Base-by-base conservation (phyloP, 352 stramenopile species). In the Blastocystis hominis region DNA sequence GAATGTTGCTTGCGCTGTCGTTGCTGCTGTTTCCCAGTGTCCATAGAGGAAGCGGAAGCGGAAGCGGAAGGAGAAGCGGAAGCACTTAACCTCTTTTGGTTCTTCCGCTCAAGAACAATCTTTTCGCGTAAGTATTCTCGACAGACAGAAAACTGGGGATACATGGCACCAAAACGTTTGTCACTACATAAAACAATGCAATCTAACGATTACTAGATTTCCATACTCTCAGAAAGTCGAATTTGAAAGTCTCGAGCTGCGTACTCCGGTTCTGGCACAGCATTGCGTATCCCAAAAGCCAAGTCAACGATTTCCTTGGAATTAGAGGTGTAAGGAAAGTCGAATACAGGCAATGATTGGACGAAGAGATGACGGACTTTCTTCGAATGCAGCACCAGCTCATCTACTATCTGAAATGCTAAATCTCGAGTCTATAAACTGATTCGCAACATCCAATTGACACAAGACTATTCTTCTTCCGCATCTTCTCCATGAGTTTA, bases 311-410 rank as follows among this genome's bases (percentile, higher is more conserved):
- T 53, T 30, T 84, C 30, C 72, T 84, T 44, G 5, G 2, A 50
- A 66, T 53, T 1, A 30, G 24, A 30, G 30, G 7, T n/a, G 5
- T 36, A 47, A 0, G 0, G 30, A 38, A 30, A 5, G 10, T 0
- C 4, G 2, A 44, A 5, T 66, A 66, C 72, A 24, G 30, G 38
- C 15, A 84, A 44, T 9, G 59, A n/a, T 34, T 46, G 13, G 3
- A 68, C 72, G 62, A 69, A 84, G 1, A 84, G 44, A 47, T 84
- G 47, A 40, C 72, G 72, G 15, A 44, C 72, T 47, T 84, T 84
- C 10, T 47, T 34, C 2, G 72, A 84, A 69, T 84, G 72, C 5
- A 84, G 40, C 13, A 64, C 46, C n/a, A 84, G 10, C 9, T 47
- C 30, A 66, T 30, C 47, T 6, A 84, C 6, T 38, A 84, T 63